Conservation (phyloP, 345 rosid genomes). For the Salix brachista region DNA sequence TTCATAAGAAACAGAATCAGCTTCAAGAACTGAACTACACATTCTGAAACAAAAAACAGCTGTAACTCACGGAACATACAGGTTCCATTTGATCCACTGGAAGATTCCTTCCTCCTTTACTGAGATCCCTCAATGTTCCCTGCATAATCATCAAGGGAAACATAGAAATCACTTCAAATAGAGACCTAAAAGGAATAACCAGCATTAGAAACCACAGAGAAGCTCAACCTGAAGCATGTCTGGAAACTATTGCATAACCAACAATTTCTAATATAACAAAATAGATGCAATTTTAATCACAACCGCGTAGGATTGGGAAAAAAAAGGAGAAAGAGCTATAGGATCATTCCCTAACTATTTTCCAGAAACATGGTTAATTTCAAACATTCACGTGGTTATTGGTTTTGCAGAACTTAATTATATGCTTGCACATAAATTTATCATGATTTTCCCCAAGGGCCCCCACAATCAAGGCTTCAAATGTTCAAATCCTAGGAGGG, state of each 20-base stretch:
- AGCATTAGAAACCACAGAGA: not conserved
- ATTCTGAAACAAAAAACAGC: not conserved
- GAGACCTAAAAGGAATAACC: not conserved
- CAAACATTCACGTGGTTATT: not conserved
- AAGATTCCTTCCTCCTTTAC: constrained; percentile 56
- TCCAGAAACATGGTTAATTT: not conserved
- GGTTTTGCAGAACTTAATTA: not conserved
- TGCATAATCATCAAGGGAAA: constrained; percentile 26
- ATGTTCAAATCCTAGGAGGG: not conserved
- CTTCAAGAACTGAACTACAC: not conserved
- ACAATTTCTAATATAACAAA: not conserved
- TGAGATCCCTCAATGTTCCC: constrained; percentile 72
- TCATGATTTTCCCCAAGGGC: not conserved
- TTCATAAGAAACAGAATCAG: not conserved
- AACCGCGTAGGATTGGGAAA: not conserved
- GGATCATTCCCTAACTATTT: not conserved
- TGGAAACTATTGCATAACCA: not conserved
- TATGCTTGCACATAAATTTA: not conserved
- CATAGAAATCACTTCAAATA: not conserved
- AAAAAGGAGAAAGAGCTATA: not conserved
- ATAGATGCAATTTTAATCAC: not conserved
- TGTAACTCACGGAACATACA: constrained; percentile 32
- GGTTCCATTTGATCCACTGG: constrained; percentile 45
- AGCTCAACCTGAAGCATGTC: not conserved
- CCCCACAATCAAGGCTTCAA: not conserved